A percentile compares a stretch with the other conserved stretches of the same genome.
Conservation (phyloP, 805 yeast genomes). For the Saccharomycopsis sp. region DNA sequence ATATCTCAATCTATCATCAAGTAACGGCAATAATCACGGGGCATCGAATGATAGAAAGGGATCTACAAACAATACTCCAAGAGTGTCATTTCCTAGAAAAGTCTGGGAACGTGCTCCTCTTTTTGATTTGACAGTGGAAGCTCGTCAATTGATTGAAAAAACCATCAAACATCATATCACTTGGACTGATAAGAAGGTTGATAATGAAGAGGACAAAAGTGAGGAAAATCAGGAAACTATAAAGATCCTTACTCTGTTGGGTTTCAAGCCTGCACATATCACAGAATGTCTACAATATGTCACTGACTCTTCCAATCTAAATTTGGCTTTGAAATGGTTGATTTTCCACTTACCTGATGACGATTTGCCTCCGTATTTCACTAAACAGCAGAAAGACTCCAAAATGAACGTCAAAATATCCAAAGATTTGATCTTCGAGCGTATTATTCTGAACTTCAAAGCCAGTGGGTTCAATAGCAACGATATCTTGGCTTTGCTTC, state of each 20-base stretch:
- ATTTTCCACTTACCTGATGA: slow-evolving; percentile 90
- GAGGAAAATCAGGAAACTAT: slow-evolving; percentile 14
- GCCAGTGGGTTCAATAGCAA: slow-evolving; percentile 68
- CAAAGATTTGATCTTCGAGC: slow-evolving; percentile 47
- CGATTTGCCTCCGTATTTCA: slow-evolving; percentile 68
- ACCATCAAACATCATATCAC: slow-evolving; percentile 49
- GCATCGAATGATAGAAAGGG: neutral
- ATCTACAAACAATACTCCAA: neutral
- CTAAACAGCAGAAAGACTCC: slow-evolving; percentile 50
- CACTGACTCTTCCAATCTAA: slow-evolving; percentile 28
- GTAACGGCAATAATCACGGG: neutral
- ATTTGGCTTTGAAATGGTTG: slow-evolving; percentile 65
- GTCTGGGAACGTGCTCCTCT: slow-evolving; percentile 68
- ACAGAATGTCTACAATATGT: slow-evolving; percentile 63
- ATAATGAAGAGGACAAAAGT: slow-evolving; percentile 5
- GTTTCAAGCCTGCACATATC: slow-evolving; percentile 66
- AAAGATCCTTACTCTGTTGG: slow-evolving; percentile 32
- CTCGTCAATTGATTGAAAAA: slow-evolving; percentile 56
- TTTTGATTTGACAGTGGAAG: slow-evolving; percentile 58
- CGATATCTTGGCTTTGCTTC: slow-evolving; percentile 29
- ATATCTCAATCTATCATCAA: neutral
- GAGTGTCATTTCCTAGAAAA: slow-evolving; percentile 37
- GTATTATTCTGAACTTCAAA: slow-evolving; percentile 47
- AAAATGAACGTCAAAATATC: slow-evolving; percentile 50
- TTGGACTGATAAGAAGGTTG: slow-evolving; percentile 34